Conservation (phyloP, 805 yeast species). For the Blastobotrys americana region DNA sequence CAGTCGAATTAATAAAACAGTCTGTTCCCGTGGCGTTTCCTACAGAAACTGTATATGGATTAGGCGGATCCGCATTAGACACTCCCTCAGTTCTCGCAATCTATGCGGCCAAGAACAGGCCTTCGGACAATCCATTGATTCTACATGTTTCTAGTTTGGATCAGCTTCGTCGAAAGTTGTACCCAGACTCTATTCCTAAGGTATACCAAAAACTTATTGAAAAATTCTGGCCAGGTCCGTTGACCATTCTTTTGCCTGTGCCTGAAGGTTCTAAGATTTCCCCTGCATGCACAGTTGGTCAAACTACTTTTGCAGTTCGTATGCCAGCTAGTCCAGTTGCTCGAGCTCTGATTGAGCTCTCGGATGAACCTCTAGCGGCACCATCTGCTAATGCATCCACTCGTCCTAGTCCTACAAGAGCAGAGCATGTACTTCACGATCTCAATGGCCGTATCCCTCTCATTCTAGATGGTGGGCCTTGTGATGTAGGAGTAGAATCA, state of each 20-base stretch:
- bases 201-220: conserved; percentile 58
- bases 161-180: conserved; percentile 58
- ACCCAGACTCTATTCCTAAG: conserved; percentile 48
- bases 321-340: conserved; percentile 86
- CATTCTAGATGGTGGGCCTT: conserved; percentile 85
- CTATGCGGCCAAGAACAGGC: conserved; percentile 84
- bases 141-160: conserved; percentile 75
- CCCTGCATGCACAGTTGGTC: conserved; percentile 72
- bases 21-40: conserved; percentile 75
- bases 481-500: conserved; percentile 85
- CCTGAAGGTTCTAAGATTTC: conserved; percentile 41
- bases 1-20: neutral
- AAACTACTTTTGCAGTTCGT: conserved; percentile 85
- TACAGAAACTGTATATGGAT: conserved; percentile 94
- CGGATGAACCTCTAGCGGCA: conserved; percentile 90
- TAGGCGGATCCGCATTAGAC: conserved; percentile 78
- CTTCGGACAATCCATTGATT: conserved; percentile 91
- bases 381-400: conserved; percentile 98
- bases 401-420: conserved; percentile 85
- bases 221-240: conserved; percentile 93
- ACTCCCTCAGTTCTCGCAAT: conserved; percentile 70
- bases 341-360: conserved; percentile 73
- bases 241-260: conserved; percentile 73
- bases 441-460: conserved; percentile 71
- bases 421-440: conserved; percentile 79